phyloP scores from a whole-genome alignment of 1,284 basidiomycete genomes.

The Porogramme epimiltina region DNA sequence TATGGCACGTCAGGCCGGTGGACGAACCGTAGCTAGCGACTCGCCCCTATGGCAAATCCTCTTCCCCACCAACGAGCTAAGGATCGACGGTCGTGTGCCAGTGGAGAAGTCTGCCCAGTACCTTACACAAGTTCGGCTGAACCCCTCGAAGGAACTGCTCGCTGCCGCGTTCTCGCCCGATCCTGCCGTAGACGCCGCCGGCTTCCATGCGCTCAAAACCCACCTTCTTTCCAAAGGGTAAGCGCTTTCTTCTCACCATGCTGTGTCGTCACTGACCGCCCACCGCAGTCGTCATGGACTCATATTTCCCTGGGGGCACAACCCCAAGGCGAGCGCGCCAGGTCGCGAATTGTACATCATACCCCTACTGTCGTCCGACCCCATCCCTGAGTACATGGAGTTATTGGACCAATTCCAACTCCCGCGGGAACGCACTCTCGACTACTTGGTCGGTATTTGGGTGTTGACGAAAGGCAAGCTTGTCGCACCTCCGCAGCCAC shows the following conservation, averaged over 20 bases:
- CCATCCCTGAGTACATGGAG: conserved; percentile 85
- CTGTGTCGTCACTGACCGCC: conserved; percentile 4
- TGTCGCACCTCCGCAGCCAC: conserved; percentile 38
- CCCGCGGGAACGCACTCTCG: conserved; percentile 57
- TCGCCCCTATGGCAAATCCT: conserved; percentile 71
- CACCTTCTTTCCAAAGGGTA: conserved; percentile 79
- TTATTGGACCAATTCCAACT: conserved; percentile 80
- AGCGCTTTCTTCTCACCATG: conserved; percentile 35
- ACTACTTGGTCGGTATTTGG: conserved; percentile 84
- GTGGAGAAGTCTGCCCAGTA: conserved; percentile 74
- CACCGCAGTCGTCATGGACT: conserved; percentile 77
- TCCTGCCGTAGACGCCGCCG: conserved; percentile 41
- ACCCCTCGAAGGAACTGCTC: conserved; percentile 77
- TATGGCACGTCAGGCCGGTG: conserved; percentile 73
- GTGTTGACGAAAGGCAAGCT: conserved; percentile 78
- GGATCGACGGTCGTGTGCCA: conserved; percentile 83
- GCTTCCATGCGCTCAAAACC: conserved; percentile 64
- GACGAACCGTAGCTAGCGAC: conserved; percentile 51
- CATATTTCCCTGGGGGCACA: conserved; percentile 81
- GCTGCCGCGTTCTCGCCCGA: conserved; percentile 71
- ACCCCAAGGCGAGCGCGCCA: conserved; percentile 70
- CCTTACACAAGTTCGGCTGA: conserved; percentile 74
- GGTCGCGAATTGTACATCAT: conserved; percentile 90
- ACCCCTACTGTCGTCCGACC: conserved; percentile 69
- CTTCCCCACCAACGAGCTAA: conserved; percentile 65